These are phyloP conservation scores for Trichoderma reesei DNA, from an alignment of 495 filamentous ascomycete genomes.

Conservation along the genomic window DNA sequence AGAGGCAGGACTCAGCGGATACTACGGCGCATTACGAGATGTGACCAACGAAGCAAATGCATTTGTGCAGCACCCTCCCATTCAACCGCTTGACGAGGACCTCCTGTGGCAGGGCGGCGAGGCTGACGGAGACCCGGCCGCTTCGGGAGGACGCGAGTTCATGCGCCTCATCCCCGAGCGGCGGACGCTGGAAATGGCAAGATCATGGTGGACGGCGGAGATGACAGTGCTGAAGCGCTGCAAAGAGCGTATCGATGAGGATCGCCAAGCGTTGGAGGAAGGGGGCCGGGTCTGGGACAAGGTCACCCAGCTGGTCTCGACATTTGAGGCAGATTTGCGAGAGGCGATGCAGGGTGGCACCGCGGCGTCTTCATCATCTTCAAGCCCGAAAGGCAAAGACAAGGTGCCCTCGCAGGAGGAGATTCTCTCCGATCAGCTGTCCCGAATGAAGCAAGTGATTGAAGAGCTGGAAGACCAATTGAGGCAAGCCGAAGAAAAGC, in stretches of 20 bases:
- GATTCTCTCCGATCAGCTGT: constrained; percentile 36
- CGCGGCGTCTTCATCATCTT: background rate
- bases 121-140: constrained; percentile 18
- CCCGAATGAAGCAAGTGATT: constrained; percentile 48
- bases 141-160: constrained; percentile 32
- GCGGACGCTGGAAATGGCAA: constrained; percentile 67
- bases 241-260: constrained; percentile 51
- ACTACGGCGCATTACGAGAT: constrained; percentile 46
- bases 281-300: constrained; percentile 74
- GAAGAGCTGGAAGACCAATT: constrained; percentile 48
- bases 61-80: constrained; percentile 55
- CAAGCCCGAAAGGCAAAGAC: constrained; percentile 14
- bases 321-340: constrained; percentile 58
- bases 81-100: constrained; percentile 31
- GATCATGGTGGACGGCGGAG: constrained; percentile 65
- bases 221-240: constrained; percentile 46
- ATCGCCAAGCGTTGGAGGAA: constrained; percentile 71
- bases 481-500: constrained; percentile 50
- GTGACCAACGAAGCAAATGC: constrained; percentile 71
- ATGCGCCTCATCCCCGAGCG: constrained; percentile 54
- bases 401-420: constrained; percentile 21
- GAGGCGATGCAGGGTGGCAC: constrained; percentile 37
- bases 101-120: constrained; percentile 20
- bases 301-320: constrained; percentile 49
- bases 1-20: constrained; percentile 42